These are phyloP conservation scores for Monotropa hypopitys DNA, from an alignment of 179 eudicot genomes.

Conservation along the genomic window DNA sequence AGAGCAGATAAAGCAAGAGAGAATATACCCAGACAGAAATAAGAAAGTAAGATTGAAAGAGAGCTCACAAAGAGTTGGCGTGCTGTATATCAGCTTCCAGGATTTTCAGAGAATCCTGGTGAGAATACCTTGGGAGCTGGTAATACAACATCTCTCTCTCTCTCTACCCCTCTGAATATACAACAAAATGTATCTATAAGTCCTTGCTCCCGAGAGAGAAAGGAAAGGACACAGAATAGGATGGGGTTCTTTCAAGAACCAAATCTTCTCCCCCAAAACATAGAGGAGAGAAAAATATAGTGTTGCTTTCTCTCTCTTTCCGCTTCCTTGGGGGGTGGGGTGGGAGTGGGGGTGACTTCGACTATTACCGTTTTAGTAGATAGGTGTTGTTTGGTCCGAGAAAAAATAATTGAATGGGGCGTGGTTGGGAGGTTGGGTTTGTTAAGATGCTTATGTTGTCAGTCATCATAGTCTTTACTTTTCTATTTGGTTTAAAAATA, in stretches of 20 bases:
- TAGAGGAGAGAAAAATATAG: neutral
- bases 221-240: neutral
- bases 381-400: neutral
- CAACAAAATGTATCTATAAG: neutral
- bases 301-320: neutral
- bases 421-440: neutral
- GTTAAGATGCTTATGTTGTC: neutral
- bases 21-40: neutral
- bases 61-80: slow-evolving; percentile 68
- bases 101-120: slow-evolving; percentile 45
- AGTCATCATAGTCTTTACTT: neutral
- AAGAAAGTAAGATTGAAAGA: neutral
- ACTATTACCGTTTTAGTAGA: neutral
- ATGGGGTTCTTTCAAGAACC: neutral
- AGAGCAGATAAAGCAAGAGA: slow-evolving; percentile 3
- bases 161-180: neutral
- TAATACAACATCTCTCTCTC: slow-evolving; percentile 47
- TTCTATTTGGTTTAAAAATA: neutral
- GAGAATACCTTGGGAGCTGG: slow-evolving; percentile 42
- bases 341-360: neutral
- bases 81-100: slow-evolving; percentile 70
- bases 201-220: neutral
- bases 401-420: neutral
- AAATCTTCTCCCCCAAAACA: neutral
- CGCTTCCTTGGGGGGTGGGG: no score